Base-by-base conservation (phyloP, 768 basidiomycete species). In the Lepiota brunneoincarnata region DNA sequence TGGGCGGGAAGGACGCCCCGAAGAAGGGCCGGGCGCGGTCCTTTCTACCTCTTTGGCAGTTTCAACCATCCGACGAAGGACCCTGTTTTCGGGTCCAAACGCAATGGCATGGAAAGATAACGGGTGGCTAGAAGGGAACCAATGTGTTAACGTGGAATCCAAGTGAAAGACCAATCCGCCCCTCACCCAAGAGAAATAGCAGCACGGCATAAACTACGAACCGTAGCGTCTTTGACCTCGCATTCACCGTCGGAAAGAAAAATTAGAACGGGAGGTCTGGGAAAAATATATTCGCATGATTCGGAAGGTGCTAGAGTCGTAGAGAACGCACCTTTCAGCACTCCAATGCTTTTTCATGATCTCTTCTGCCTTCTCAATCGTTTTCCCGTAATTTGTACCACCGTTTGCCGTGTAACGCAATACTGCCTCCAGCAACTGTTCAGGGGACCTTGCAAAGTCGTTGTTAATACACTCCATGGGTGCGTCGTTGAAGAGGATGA, bases 241-340 rank as follows among this genome's bases (percentile, higher is more conserved):
- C 76, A 76, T 65, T 82, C 74, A 1, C 82, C 82, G 53, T 82
- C 83, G 2, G 82, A 83, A 6, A 83, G 68, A 63, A 84, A 84
- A 51, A 83, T 74, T 12, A 84, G 65, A 4, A 82, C 72, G 0
- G 82, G 81, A 2, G 71, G 64, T 40, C 81, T 79, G 14, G 14
- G 31, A 10, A n/a, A n/a, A n/a, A n/a, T n/a, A n/a, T n/a, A n/a
- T n/a, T n/a, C n/a, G n/a, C n/a, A n/a, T n/a, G n/a, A n/a, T n/a
- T n/a, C n/a, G n/a, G n/a, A n/a, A n/a, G n/a, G n/a, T n/a, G n/a
- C n/a, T n/a, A n/a, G n/a, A n/a, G n/a, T n/a, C n/a, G 31, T 9
- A 31, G 7, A 6, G 7, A 9, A 10, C 11, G 26, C 48, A 77
- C 82, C 78, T 69, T 52, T 83, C 78, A 0, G 74, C 72, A 39